phyloP scores from a whole-genome alignment of 805 yeast species.

The Naumovozyma baii region DNA sequence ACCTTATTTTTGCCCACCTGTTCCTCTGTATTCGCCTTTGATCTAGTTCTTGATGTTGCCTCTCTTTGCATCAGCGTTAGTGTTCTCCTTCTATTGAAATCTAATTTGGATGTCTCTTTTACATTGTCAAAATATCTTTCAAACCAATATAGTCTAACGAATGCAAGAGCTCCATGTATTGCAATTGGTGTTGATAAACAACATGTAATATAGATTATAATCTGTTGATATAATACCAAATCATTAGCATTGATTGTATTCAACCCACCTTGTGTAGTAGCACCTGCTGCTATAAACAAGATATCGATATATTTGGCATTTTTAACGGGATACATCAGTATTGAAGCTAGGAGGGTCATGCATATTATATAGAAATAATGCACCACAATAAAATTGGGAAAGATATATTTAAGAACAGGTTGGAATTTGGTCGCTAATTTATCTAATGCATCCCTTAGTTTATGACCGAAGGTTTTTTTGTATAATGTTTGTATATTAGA shows the following conservation, averaged over 20 bases:
- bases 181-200: constrained; percentile 75
- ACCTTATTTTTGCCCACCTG: no score
- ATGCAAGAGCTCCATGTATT: constrained; percentile 68
- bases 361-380: constrained; percentile 62
- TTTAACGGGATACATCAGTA: constrained; percentile 62
- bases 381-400: constrained; percentile 42
- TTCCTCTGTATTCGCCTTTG: no score
- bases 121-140: constrained; percentile 79
- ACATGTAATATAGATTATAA: constrained; percentile 51
- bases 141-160: constrained; percentile 77
- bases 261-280: constrained; percentile 84
- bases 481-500: constrained; percentile 14
- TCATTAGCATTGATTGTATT: constrained; percentile 62
- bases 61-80: constrained; percentile 23
- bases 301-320: constrained; percentile 64
- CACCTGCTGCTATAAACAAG: constrained; percentile 61
- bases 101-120: constrained; percentile 58
- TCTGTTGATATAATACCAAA: constrained; percentile 66
- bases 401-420: constrained; percentile 29
- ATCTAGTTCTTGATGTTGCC: constrained; percentile 6
- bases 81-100: constrained; percentile 71
- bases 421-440: constrained; percentile 18
- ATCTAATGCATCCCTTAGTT: constrained; percentile 29
- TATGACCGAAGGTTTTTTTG: constrained; percentile 32
- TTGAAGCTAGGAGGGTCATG: constrained; percentile 54